phyloP scores from a whole-genome alignment of 1,284 basidiomycete genomes.

The Thelephora terrestris region DNA sequence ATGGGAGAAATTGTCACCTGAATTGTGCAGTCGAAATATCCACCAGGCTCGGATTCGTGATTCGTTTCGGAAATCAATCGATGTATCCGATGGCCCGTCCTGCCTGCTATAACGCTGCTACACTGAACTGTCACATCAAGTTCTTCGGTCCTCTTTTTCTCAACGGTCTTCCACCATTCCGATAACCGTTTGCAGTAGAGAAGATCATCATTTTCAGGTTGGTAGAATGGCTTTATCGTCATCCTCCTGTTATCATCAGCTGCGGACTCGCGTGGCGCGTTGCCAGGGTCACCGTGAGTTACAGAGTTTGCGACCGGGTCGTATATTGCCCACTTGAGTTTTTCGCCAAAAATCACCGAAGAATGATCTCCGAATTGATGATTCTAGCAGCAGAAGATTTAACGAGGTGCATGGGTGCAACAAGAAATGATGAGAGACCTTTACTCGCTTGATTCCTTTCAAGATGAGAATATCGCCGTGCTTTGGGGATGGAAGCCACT shows the following conservation, averaged over 20 bases:
- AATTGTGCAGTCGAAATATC: slow-evolving; percentile 60
- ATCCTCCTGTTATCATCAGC: slow-evolving; percentile 20
- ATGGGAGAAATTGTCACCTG: slow-evolving; percentile 32
- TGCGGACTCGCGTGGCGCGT: slow-evolving; percentile 17
- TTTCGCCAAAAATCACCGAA: not conserved
- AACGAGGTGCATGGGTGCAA: not conserved
- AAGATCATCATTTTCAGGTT: slow-evolving; percentile 18
- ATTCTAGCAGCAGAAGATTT: not conserved
- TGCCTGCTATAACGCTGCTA: slow-evolving; percentile 7
- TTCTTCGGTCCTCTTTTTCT: slow-evolving; percentile 13
- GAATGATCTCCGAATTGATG: slow-evolving; percentile 1
- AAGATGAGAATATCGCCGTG: slow-evolving; percentile 37
- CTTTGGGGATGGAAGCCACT: slow-evolving; percentile 39
- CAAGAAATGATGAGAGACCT: slow-evolving; percentile 1
- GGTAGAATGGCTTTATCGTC: slow-evolving; percentile 24
- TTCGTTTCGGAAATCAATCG: slow-evolving; percentile 40
- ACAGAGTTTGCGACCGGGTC: slow-evolving; percentile 16
- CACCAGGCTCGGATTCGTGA: slow-evolving; percentile 28
- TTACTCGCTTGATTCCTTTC: slow-evolving; percentile 26
- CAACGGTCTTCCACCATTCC: slow-evolving; percentile 46
- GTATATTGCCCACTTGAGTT: slow-evolving; percentile 20
- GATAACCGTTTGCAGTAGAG: slow-evolving; percentile 28
- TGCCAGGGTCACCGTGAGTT: slow-evolving; percentile 23
- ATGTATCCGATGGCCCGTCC: slow-evolving; percentile 27
- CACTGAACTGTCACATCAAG: slow-evolving; percentile 16